A percentile compares a stretch with the other conserved stretches of the same genome.
Evolutionary conservation across 169 alveolate species (phyloP).

Genomic region (Plasmodium cynomolgi): DNA sequence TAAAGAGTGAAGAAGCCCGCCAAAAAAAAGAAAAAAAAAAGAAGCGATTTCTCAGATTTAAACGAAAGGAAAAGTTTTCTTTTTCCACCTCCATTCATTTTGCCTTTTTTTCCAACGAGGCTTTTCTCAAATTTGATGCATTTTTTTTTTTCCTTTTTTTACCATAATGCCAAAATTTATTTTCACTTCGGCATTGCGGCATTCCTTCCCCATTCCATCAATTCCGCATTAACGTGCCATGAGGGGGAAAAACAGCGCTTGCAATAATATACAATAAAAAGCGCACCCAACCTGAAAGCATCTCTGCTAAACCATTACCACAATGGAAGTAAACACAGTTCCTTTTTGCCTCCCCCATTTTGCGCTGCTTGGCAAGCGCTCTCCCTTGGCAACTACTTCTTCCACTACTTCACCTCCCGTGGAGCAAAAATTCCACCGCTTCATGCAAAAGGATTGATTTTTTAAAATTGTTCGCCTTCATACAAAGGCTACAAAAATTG

Average conservation of each 20-base stretch:
- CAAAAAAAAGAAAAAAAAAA: too few species aligned
- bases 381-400: too few species aligned
- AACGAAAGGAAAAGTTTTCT: not conserved
- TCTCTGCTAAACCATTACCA: too few species aligned
- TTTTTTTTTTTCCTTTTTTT: too few species aligned
- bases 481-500: constrained; percentile 94
- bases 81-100: not conserved
- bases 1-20: not conserved
- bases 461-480: constrained; percentile 55
- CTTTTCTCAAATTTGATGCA: not conserved
- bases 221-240: too few species aligned
- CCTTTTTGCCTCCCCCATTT: too few species aligned
- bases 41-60: not conserved
- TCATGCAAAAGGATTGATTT: constrained; percentile 23
- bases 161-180: not conserved
- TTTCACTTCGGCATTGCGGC: not conserved
- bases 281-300: too few species aligned
- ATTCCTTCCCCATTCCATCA: not conserved
- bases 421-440: not conserved
- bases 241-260: not conserved
- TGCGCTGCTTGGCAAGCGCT: too few species aligned
- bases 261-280: too few species aligned
- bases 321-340: too few species aligned
- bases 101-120: not conserved
- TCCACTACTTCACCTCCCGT: too few species aligned